Percentiles rank a stretch among this genome's conserved stretches.
These are phyloP conservation scores for Beauveria sp. DNA, from an alignment of 2,329 filamentous ascomycete species.

Conservation along the genomic window DNA sequence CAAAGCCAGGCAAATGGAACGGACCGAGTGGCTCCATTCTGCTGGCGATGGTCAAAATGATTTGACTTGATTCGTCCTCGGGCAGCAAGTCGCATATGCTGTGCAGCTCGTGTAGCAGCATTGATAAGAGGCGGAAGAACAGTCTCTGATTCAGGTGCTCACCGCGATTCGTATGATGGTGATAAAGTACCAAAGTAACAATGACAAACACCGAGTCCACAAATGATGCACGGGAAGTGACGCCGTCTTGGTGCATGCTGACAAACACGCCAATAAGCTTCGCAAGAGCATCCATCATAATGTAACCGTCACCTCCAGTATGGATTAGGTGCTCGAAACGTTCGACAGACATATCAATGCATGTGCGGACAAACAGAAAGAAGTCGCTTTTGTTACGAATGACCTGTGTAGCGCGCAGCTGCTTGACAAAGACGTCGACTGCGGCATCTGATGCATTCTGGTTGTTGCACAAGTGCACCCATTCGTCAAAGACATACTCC, in stretches of 20 bases:
- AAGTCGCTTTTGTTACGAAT: constrained; percentile 71
- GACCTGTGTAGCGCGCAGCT: constrained; percentile 67
- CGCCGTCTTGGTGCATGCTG: constrained; percentile 58
- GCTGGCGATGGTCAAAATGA: constrained; percentile 64
- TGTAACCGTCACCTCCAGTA: constrained; percentile 49
- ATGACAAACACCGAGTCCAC: constrained; percentile 72
- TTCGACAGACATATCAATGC: constrained; percentile 70
- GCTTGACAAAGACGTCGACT: constrained; percentile 69
- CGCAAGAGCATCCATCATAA: constrained; percentile 70
- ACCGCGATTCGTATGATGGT: constrained; percentile 73
- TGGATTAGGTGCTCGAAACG: constrained; percentile 67
- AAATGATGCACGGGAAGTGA: constrained; percentile 59
- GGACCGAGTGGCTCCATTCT: constrained; percentile 70
- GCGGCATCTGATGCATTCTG: constrained; percentile 67
- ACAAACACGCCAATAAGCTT: constrained; percentile 73
- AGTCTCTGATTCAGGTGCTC: constrained; percentile 81
- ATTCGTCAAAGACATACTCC: constrained; percentile 94
- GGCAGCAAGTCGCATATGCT: constrained; percentile 48
- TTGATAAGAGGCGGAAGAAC: constrained; percentile 83
- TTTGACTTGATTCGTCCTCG: constrained; percentile 56
- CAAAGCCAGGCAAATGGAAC: constrained; percentile 68
- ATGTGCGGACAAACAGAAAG: constrained; percentile 69
- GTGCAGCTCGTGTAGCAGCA: constrained; percentile 69
- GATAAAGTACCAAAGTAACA: constrained; percentile 72
- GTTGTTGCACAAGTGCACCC: constrained; percentile 76